Conservation (phyloP, 2,329 filamentous ascomycete genomes). For the Dactylellina cionopaga region DNA sequence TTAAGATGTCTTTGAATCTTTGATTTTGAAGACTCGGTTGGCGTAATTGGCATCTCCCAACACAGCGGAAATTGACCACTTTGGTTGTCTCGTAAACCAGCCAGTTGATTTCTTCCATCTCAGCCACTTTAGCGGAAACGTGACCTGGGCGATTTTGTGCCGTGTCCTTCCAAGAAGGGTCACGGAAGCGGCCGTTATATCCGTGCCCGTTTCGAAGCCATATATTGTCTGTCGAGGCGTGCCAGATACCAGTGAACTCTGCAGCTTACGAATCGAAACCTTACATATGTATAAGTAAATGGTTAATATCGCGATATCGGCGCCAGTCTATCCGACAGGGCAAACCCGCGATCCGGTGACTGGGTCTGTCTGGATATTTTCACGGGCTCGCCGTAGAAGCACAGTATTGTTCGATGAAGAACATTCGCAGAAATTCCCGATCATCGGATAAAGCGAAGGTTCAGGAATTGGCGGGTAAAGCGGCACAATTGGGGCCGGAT, state of each 20-base stretch:
- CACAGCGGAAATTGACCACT: conserved; percentile 37
- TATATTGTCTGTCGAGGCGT: too few relatives aligned
- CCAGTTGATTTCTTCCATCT: neutral
- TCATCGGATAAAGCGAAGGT: conserved; percentile 37
- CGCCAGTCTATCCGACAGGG: conserved; percentile 24
- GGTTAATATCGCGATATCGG: conserved; percentile 10
- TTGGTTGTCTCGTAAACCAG: too few relatives aligned
- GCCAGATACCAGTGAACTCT: too few relatives aligned
- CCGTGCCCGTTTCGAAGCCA: neutral
- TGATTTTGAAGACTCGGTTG: neutral
- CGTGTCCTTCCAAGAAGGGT: conserved; percentile 2
- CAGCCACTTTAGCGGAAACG: conserved; percentile 44
- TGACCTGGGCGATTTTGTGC: conserved; percentile 45
- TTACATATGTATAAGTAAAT: too few relatives aligned
- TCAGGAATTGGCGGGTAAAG: conserved; percentile 50
- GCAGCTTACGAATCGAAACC: too few relatives aligned
- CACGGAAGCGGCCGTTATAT: conserved; percentile 32
- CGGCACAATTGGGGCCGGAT: conserved; percentile 41
- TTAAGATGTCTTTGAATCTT: neutral
- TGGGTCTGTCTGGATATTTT: too few relatives aligned
- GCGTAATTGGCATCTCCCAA: neutral
- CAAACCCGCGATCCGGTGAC: conserved; percentile 11
- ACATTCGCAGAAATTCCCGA: conserved; percentile 4
- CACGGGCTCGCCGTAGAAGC: too few relatives aligned
- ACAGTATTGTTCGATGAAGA: too few relatives aligned